Base-by-base conservation (phyloP, 139 green algal species). In the Micractinium sp. region DNA sequence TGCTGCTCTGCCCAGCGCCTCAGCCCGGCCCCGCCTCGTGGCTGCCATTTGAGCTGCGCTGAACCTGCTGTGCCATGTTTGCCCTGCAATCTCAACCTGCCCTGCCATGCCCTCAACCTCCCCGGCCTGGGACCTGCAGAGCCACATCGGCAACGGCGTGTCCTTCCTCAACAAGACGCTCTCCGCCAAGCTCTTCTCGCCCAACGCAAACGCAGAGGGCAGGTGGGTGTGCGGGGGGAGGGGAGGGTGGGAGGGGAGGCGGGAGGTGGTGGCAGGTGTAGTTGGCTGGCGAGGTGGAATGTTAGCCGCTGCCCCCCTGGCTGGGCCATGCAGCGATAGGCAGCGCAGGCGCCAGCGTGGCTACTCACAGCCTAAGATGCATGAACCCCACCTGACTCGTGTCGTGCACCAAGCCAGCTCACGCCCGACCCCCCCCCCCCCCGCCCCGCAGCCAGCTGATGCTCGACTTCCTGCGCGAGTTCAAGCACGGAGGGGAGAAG, bases 131-230 rank as follows among this genome's bases (percentile, higher is more conserved):
- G 18, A 0, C 77, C 41, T 91, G 88, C 85, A 94, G 31, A 84
- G 77, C n/a, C 93, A 82, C 77, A 97, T 98, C 89, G 95, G 95
- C 29, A 82, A 98, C 69, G 95, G 95, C 41, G 95, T 98, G 23
- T 81, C 84, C 20, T 98, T 97, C 94, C 92, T 98, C 66, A 98
- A 98, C 91, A 91, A 93, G 71, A 91, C 93, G 47, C 91, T 97
- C 13, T 91, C 82, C 33, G 88, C 87, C 71, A 93, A 89, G 82
- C 91, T 96, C 63, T 96, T 96, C 90, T 78, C 87, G 60, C 73
- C 78, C 29, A 81, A 90, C 82, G 39, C 85, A 3, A 92, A 89
- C 61, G 89, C 81, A 7, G 83, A 85, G 73, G 91, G 91, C 36
- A 83, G 82, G 87, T 77, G 87, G 79, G 22, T 13, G 31, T 75